phyloP scores from a whole-genome alignment of 495 filamentous ascomycete species.

The Lophiostoma macrostomum region DNA sequence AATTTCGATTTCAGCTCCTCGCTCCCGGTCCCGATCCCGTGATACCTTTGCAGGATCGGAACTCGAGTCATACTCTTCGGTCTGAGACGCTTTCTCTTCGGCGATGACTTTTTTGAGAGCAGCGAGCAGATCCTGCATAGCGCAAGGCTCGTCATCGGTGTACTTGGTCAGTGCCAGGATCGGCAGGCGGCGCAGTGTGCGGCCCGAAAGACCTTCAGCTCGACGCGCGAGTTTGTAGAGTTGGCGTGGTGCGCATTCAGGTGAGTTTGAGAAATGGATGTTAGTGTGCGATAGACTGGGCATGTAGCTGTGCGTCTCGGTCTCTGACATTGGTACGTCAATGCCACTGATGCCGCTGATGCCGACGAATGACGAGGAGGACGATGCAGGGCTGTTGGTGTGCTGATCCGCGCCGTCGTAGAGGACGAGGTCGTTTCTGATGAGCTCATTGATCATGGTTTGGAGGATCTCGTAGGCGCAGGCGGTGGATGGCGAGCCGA shows the following conservation, averaged over 20 bases:
- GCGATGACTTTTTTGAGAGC: slow-evolving; percentile 34
- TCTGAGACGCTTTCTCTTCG: neutral
- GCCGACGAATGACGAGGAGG: neutral
- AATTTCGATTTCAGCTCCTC: too few relatives aligned
- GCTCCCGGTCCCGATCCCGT: too few relatives aligned
- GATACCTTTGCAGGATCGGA: too few relatives aligned
- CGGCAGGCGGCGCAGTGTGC: slow-evolving; percentile 39
- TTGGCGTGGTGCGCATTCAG: slow-evolving; percentile 10
- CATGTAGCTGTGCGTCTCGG: slow-evolving; percentile 6
- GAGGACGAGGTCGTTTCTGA: slow-evolving; percentile 39
- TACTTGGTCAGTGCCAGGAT: slow-evolving; percentile 39
- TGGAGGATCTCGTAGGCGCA: slow-evolving; percentile 52
- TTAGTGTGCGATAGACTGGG: slow-evolving; percentile 18
- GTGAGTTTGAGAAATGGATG: slow-evolving; percentile 14
- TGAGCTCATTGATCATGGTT: slow-evolving; percentile 50
- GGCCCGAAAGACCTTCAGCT: slow-evolving; percentile 38
- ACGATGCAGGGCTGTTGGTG: neutral
- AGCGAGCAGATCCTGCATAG: slow-evolving; percentile 30
- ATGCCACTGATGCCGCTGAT: neutral
- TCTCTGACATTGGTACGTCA: neutral
- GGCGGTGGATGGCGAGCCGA: slow-evolving; percentile 40
- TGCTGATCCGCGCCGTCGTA: neutral
- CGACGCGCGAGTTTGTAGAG: slow-evolving; percentile 15
- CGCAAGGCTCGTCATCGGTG: slow-evolving; percentile 35
- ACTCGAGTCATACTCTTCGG: too few relatives aligned